Evolutionary conservation across 208 protist genomes (phyloP), one percentile per base, ranked within the genome.

Genomic region (Wallacemonas rigidus): DNA sequence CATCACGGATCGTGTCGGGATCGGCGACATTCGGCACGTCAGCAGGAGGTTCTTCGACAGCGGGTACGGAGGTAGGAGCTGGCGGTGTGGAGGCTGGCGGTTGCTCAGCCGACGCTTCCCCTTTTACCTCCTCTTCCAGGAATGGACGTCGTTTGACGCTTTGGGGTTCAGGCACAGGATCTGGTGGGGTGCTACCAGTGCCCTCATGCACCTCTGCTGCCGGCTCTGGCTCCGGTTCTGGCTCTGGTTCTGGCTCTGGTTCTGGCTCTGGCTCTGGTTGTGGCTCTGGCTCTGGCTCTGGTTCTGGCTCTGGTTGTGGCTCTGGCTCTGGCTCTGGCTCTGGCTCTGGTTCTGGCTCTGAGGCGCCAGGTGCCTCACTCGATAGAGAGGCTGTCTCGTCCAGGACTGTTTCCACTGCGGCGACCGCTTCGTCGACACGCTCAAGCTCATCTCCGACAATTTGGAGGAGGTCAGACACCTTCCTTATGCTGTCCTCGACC

Each of bases 381-480:
- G 45, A 6, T 6, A 12, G 45, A 12, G 45, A 50, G 12, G 45
- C 45, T 50, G 45, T 50, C 8, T 6, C 45, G 12, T 63, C 57
- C 14, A 65, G 60, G 3, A 36, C 43, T 3, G 60, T 39, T n/a
- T 65, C 60, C 40, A 65, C 60, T 14, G 43, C 44, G 43, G 60
- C 60, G 8, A 51, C 60, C 41, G 40, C 60, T 41, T 69, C 64
- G 17, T 69, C 64, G 0, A 69, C 64, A 9, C 50, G 50, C 12
- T 69, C 64, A 12, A 69, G 44, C 50, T 55, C 64, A 41, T 69
- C 64, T 4, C 35, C 48, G n/a, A 58, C 64, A 12, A n/a, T n/a
- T 12, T 58, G 45, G 8, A 69, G 50, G 6, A 69, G 44, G 17
- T 69, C 64, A 3, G 12, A 8, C 4, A 41, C 51, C 4, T 43